These are phyloP conservation scores for Aspergillus candidus DNA, from an alignment of 2,329 filamentous ascomycete species.

Conservation along the genomic window DNA sequence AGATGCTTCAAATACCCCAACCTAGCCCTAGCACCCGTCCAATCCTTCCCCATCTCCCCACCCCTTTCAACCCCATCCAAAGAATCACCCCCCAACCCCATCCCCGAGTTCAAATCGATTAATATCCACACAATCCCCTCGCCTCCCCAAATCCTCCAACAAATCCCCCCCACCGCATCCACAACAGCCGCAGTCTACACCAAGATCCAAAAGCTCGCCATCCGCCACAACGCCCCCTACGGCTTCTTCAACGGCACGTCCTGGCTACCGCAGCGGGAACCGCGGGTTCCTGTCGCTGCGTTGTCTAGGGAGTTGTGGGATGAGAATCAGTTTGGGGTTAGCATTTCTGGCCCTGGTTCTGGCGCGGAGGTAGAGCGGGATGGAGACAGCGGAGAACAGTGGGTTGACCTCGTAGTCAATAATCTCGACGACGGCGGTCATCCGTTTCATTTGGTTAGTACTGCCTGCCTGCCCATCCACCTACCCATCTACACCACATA, in stretches of 20 bases:
- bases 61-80: not conserved
- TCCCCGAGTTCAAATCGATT: slow-evolving; percentile 7
- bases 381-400: slow-evolving; percentile 14
- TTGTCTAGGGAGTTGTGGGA: slow-evolving; percentile 38
- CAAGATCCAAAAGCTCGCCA: slow-evolving; percentile 41
- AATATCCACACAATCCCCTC: slow-evolving; percentile 24
- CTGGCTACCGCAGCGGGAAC: slow-evolving; percentile 36
- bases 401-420: slow-evolving; percentile 47
- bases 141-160: slow-evolving; percentile 20
- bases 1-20: slow-evolving; percentile 44
- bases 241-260: slow-evolving; percentile 47
- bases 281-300: slow-evolving; percentile 28
- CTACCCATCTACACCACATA: not conserved
- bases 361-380: not conserved
- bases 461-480: not conserved
- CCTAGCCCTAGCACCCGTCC: slow-evolving; percentile 34
- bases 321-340: slow-evolving; percentile 36
- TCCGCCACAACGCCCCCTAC: slow-evolving; percentile 38
- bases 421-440: slow-evolving; percentile 47
- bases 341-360: slow-evolving; percentile 11
- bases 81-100: not conserved
- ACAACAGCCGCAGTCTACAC: slow-evolving; percentile 43
- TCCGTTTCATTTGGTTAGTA: slow-evolving; percentile 44
- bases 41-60: slow-evolving; percentile 30
- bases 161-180: slow-evolving; percentile 22